phyloP scores from a whole-genome alignment of 768 basidiomycete genomes.

The Russula emetica region DNA sequence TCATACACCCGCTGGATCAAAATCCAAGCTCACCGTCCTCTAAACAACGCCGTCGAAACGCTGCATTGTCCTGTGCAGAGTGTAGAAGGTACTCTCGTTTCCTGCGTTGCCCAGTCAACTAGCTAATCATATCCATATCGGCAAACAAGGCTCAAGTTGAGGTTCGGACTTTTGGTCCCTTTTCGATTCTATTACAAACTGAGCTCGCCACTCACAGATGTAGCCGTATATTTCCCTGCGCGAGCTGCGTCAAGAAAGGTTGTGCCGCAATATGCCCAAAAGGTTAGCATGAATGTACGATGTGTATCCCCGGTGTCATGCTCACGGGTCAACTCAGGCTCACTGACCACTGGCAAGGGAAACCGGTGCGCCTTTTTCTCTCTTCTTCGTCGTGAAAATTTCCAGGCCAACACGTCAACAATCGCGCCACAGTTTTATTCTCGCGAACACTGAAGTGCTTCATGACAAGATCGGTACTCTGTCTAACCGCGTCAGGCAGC shows the following conservation, averaged over 20 bases:
- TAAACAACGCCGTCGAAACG: conserved; percentile 36
- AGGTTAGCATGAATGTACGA: conserved; percentile 36
- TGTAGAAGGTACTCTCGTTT: conserved; percentile 52
- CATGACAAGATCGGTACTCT: conserved; percentile 64
- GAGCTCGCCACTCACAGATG: conserved; percentile 40
- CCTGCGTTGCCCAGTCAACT: conserved; percentile 5
- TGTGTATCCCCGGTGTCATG: not conserved
- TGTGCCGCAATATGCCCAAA: conserved; percentile 62
- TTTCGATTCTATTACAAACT: conserved; percentile 12
- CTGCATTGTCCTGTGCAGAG: conserved; percentile 62
- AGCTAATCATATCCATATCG: conserved; percentile 27
- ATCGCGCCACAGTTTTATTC: conserved; percentile 48
- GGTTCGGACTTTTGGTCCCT: conserved; percentile 40
- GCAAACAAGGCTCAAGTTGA: conserved; percentile 55
- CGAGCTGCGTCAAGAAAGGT: conserved; percentile 39
- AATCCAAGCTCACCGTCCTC: conserved; percentile 24
- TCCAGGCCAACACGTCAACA: conserved; percentile 22
- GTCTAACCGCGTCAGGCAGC: conserved; percentile 55
- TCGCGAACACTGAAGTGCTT: conserved; percentile 64
- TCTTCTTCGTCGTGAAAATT: conserved; percentile 2
- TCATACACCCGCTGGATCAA: conserved; percentile 18
- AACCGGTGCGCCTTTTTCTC: conserved; percentile 46
- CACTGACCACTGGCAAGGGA: conserved; percentile 68
- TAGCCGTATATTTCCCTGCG: conserved; percentile 61
- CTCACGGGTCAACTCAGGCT: conserved; percentile 41